phyloP scores from a whole-genome alignment of 345 rosid species.

The Boechera divaricarpa region DNA sequence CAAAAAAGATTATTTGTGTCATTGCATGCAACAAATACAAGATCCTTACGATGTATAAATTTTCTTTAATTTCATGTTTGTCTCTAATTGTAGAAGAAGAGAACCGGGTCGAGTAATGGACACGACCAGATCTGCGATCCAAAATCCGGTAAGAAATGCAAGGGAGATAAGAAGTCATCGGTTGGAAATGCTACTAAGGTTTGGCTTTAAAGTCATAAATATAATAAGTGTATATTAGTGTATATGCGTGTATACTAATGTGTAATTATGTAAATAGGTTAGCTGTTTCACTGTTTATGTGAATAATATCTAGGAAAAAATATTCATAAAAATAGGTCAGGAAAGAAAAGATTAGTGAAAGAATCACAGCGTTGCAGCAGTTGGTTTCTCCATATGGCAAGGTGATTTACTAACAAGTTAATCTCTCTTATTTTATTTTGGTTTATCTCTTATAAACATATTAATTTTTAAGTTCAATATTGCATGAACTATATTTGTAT shows the following conservation, averaged over 20 bases:
- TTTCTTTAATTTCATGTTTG: not conserved
- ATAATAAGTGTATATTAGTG: too few relatives aligned
- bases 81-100: slow-evolving; percentile 45
- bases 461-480: too few relatives aligned
- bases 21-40: not conserved
- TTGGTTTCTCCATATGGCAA: slow-evolving; percentile 95
- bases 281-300: not conserved
- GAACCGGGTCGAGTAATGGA: slow-evolving; percentile 44
- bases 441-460: too few relatives aligned
- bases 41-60: not conserved
- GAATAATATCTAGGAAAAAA: not conserved
- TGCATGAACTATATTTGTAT: too few relatives aligned
- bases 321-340: slow-evolving; percentile 44
- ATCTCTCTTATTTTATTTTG: too few relatives aligned
- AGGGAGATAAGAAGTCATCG: slow-evolving; percentile 51
- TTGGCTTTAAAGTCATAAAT: not conserved
- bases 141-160: slow-evolving; percentile 51
- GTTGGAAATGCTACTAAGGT: slow-evolving; percentile 58
- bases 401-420: slow-evolving; percentile 46
- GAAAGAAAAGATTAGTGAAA: slow-evolving; percentile 71
- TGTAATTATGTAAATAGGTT: not conserved
- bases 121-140: slow-evolving; percentile 31
- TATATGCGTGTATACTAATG: not conserved
- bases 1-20: not conserved
- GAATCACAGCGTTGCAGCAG: slow-evolving; percentile 75